phyloP scores from a whole-genome alignment of 1,139 yeast genomes.

The Ogataea hybrid region DNA sequence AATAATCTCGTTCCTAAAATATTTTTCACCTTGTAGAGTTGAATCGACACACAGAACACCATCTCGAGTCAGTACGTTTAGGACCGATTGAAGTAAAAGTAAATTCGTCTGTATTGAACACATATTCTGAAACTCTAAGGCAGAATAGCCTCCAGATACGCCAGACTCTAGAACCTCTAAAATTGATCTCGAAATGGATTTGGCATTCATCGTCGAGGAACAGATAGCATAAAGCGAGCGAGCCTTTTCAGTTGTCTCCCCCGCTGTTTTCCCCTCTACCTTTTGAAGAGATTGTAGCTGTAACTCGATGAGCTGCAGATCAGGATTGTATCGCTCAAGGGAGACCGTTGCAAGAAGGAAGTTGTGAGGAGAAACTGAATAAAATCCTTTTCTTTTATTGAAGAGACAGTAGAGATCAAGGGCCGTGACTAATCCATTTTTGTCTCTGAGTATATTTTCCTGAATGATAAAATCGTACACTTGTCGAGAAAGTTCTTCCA shows the following conservation, averaged over 20 bases:
- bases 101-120: constrained; percentile 24
- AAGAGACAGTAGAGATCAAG: constrained; percentile 60
- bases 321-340: constrained; percentile 42
- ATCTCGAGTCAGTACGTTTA: constrained; percentile 16
- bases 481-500: constrained; percentile 54
- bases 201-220: constrained; percentile 21
- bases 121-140: constrained; percentile 26
- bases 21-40: constrained; percentile 2
- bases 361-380: constrained; percentile 58
- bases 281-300: neutral
- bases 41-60: constrained; percentile 4
- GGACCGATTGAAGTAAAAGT: constrained; percentile 28
- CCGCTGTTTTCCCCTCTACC: too few relatives aligned
- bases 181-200: constrained; percentile 23
- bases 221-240: constrained; percentile 23
- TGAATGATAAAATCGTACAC: constrained; percentile 51
- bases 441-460: constrained; percentile 41
- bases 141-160: constrained; percentile 25
- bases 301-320: constrained; percentile 30
- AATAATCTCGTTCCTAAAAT: constrained; percentile 1
- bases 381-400: constrained; percentile 58
- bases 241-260: too few relatives aligned
- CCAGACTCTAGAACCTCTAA: constrained; percentile 13
- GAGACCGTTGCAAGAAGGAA: constrained; percentile 48
- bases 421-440: constrained; percentile 58